Evolutionary conservation across 352 stramenopile genomes (phyloP), one percentile per base, ranked within the genome.

Genomic region (Blastocystis sp.): DNA sequence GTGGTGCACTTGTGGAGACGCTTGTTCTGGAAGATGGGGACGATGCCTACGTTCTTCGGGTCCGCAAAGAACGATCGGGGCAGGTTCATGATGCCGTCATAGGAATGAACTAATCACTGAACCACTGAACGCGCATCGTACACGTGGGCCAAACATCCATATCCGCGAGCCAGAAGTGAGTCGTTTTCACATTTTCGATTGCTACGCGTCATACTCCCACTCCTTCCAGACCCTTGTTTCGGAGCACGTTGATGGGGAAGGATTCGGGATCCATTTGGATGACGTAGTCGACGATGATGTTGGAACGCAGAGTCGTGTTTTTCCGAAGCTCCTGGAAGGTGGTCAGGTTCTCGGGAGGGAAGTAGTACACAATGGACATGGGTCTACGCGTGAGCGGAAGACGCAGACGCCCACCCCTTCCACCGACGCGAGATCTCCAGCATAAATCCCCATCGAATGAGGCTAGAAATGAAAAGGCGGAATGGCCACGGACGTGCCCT

Each of bases 61-160:
- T 79, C 56, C 48, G n/a, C n/a, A 4, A 79, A 79, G n/a, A 79
- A 79, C 19, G 59, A 34, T 9, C n/a, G 11, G 2, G 69, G 69
- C 3, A 79, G 69, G 1, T 28, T 23, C 10, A n/a, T n/a, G n/a
- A 79, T 62, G 9, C 28, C 69, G 19, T 79, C 69, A n/a, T 79
- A 79, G 40, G 28, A 62, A 9, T 60, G 19, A 3, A 78, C 45
- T 78, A 78, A 11, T 23, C 11, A 67, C 43, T 14, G 43, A 11
- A 61, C 10, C 11, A 2, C 53, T 23, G 11, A 64, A n/a, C 45
- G 23, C 19, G 1, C 21, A 78, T 19, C 53, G 53, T 61, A 78
- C 69, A 56, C 2, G 76, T 45, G 40, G 76, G 76, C 76, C 76
- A 86, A 11, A 86, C 64, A 23, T 86, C 76, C 76, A 86, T 86